Base-by-base conservation (phyloP, 164 flowering plant genomes). In the Nymphaea thermarum region DNA sequence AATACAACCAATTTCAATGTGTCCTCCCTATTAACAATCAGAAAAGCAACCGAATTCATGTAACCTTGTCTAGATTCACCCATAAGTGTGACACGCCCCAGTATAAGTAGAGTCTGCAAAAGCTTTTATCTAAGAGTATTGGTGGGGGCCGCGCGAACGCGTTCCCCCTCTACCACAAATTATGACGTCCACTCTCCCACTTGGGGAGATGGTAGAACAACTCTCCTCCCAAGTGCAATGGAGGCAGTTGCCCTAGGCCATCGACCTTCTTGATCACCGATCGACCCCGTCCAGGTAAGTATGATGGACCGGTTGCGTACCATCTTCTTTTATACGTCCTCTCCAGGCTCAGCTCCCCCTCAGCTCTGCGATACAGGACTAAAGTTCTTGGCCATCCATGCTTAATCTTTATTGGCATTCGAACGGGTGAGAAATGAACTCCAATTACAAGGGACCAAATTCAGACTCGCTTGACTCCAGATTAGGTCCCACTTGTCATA, bases 161-260 rank as follows among this genome's bases (percentile, higher is more conserved):
- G 67, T 65, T 15, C 67, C 67, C 67, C 67, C 67, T 44, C 67
- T 15, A 44, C 12, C 67, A 65, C 67, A 65, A 65, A 65, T 65
- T 44, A 65, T 65, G 67, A 65, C 67, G 67, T 43, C 67, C 67
- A 65, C 67, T 65, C 67, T 65, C 67, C 67, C 55, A 65, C 67
- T 65, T 43, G 67, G 55, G 67, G 67, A 65, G 67, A n/a, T n/a
- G n/a, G n/a, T n/a, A n/a, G n/a, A 65, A 65, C 18, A 65, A 41
- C 67, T 43, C 67, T 42, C 67, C 67, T 44, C 67, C 67, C 2
- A n/a, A 65, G 67, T 65, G 67, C 67, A 65, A 65, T 65, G 67
- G 67, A 44, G 6, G 67, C 67, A 65, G 67, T 41, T 65, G 59
- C 67, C 55, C 67, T 65, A 65, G 55, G 67, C 67, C 67, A 65